Conservation (phyloP, 345 rosid species). For the Populus ilicifolia region DNA sequence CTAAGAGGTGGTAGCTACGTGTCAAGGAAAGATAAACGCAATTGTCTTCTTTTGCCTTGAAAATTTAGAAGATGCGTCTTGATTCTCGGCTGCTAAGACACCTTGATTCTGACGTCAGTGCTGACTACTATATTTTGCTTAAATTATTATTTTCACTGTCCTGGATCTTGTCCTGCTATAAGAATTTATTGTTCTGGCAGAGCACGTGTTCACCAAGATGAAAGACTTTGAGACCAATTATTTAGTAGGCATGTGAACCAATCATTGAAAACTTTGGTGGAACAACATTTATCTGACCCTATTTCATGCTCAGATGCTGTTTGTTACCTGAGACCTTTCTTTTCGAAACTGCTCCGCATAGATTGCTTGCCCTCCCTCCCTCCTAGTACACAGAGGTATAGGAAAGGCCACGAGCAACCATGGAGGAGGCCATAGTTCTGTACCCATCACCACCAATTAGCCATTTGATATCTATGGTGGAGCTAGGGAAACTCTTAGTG, state of each 20-base stretch:
- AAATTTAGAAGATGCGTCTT: no score
- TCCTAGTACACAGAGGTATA: no score
- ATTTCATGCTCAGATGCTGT: neutral
- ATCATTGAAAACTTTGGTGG: no score
- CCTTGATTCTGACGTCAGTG: neutral
- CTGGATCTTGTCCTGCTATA: no score
- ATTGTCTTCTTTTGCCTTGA: neutral
- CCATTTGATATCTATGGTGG: conserved; percentile 71
- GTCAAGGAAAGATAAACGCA: neutral
- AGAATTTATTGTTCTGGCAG: neutral
- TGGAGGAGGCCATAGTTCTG: conserved; percentile 43
- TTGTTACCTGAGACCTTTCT: neutral
- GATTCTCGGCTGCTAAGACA: neutral
- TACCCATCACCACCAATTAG: conserved; percentile 68
- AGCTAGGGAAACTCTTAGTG: conserved; percentile 54
- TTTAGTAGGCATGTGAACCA: no score
- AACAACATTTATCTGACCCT: no score
- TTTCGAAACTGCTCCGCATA: no score
- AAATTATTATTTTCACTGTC: no score
- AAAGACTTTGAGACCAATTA: no score
- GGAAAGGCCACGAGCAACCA: conserved; percentile 1
- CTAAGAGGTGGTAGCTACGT: no score
- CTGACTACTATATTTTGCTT: neutral
- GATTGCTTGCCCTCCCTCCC: no score
- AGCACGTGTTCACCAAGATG: neutral